Conservation (phyloP, 2,329 filamentous ascomycete genomes). For the Pseudocercospora cruenta region DNA sequence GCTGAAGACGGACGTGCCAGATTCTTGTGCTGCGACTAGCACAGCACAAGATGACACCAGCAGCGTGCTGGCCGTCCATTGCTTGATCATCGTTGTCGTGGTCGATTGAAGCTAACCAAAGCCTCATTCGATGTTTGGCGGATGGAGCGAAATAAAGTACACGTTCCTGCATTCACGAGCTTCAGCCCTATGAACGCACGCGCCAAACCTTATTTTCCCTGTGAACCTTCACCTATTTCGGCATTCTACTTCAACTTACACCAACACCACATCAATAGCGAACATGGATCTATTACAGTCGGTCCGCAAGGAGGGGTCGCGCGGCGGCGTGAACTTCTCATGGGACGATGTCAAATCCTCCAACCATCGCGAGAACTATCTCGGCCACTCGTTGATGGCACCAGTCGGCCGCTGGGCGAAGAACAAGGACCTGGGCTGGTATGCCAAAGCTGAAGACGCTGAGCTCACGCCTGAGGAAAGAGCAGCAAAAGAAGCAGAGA, state of each 20-base stretch:
- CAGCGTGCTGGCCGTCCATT: conserved; percentile 29
- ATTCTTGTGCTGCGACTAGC: conserved; percentile 21
- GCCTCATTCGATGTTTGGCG: not conserved
- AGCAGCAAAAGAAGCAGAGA: conserved; percentile 71
- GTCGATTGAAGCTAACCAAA: not conserved
- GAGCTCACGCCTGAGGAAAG: conserved; percentile 52
- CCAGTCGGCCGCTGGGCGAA: conserved; percentile 90
- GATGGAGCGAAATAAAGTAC: not conserved
- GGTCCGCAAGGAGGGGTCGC: conserved; percentile 85
- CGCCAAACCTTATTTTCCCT: conserved; percentile 9
- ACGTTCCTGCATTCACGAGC: not conserved
- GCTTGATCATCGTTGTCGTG: conserved; percentile 28
- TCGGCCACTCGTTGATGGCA: conserved; percentile 89
- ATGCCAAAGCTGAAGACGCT: conserved; percentile 61
- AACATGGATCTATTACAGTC: conserved; percentile 90
- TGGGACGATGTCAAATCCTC: conserved; percentile 94
- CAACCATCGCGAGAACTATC: conserved; percentile 83
- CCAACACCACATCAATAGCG: not conserved
- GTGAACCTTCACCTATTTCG: not conserved
- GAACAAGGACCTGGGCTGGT: conserved; percentile 69
- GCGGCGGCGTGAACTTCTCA: conserved; percentile 92
- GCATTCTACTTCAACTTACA: not conserved
- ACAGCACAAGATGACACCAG: conserved; percentile 28
- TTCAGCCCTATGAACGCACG: conserved; percentile 7
- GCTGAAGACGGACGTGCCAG: conserved; percentile 37